Evolutionary conservation across 495 filamentous ascomycete genomes (phyloP).

Genomic region (Penicillium paradoxum): DNA sequence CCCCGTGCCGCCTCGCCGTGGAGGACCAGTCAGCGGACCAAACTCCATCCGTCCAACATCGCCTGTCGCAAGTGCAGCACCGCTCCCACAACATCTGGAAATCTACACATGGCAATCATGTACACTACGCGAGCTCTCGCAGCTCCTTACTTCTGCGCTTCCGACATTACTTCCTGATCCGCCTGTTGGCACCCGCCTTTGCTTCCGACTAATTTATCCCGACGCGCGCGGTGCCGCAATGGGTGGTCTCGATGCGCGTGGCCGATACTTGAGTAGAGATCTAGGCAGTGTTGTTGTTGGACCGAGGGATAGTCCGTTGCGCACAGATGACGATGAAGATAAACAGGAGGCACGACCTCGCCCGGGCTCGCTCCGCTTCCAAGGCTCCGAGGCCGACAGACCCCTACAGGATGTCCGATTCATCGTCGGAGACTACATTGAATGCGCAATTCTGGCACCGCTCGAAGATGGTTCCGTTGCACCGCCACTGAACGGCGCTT

Average conservation of each 20-base stretch:
- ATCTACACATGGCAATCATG: slow-evolving; percentile 88
- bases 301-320: slow-evolving; percentile 27
- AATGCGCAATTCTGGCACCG: slow-evolving; percentile 73
- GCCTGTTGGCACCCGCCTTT: slow-evolving; percentile 72
- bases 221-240: slow-evolving; percentile 58
- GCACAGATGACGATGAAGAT: slow-evolving; percentile 44
- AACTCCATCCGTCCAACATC: slow-evolving; percentile 35
- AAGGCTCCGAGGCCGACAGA: slow-evolving; percentile 60
- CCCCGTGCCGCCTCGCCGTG: slow-evolving; percentile 16
- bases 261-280: slow-evolving; percentile 67
- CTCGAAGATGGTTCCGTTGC: slow-evolving; percentile 68
- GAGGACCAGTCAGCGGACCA: slow-evolving; percentile 28
- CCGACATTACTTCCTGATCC: slow-evolving; percentile 68
- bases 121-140: slow-evolving; percentile 75
- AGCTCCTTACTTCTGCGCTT: slow-evolving; percentile 63
- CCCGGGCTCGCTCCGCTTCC: slow-evolving; percentile 25
- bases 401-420: slow-evolving; percentile 71
- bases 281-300: slow-evolving; percentile 77
- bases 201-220: slow-evolving; percentile 81
- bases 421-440: slow-evolving; percentile 83
- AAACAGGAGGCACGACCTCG: slow-evolving; percentile 23
- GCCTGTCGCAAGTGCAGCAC: slow-evolving; percentile 28
- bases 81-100: slow-evolving; percentile 64
- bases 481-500: slow-evolving; percentile 36
- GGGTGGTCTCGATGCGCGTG: slow-evolving; percentile 42